Evolutionary conservation across 176 grass and related monocot species (phyloP).

Genomic region (Ensete ventricosum): DNA sequence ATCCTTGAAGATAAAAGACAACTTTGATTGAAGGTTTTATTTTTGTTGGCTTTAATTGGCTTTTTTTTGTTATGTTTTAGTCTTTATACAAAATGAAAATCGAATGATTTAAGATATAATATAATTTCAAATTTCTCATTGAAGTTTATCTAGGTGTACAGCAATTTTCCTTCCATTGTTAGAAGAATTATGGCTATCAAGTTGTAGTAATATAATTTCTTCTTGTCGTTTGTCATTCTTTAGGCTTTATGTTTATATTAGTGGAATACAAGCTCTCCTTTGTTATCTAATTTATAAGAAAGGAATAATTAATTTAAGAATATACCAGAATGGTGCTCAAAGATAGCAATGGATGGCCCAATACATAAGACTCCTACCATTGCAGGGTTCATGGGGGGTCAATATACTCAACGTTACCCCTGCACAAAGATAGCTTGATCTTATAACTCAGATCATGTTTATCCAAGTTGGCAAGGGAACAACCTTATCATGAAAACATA

Average conservation of each 20-base stretch:
- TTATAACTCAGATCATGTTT: too few species aligned
- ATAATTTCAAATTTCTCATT: neutral
- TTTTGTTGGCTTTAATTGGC: too few species aligned
- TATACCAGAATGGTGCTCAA: neutral
- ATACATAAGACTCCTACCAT: too few species aligned
- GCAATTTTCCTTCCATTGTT: neutral
- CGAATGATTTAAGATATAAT: neutral
- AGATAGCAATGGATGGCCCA: neutral
- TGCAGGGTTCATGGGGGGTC: too few species aligned
- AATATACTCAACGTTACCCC: too few species aligned
- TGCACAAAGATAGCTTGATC: too few species aligned
- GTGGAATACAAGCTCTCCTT: neutral
- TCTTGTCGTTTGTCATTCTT: neutral
- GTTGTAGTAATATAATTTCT: neutral
- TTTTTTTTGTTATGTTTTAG: too few species aligned
- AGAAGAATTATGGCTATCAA: neutral
- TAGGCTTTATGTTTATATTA: neutral
- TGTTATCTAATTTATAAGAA: neutral
- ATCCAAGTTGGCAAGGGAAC: neutral
- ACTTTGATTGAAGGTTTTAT: too few species aligned
- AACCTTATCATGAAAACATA: neutral
- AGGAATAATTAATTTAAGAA: neutral
- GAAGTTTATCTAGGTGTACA: neutral
- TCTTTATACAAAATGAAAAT: too few species aligned
- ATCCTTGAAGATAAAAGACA: too few species aligned